Base-by-base conservation (phyloP, 371 early-diverging fungal genomes). In the Saksenaea oblongispora region DNA sequence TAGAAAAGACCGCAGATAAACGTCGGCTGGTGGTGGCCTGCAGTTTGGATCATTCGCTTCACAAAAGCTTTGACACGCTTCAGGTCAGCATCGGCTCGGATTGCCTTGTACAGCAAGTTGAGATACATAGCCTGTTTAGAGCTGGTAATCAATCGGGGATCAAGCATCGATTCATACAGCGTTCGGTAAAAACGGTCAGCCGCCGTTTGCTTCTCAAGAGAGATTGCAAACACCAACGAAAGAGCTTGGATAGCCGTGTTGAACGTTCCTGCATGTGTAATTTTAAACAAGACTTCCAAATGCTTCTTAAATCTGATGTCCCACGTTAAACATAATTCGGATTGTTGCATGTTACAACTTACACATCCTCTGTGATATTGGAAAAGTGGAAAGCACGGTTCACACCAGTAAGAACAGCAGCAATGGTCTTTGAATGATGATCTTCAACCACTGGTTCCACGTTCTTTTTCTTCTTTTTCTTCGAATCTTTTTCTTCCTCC, bases 351-450 rank as follows among this genome's bases (percentile, higher is more conserved):
- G 60, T 54, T 26, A 22, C 22, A 10, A 71, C 78, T 76, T 89
- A 90, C 74, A 84, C 83, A n/a, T 80, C 82, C 66, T 91, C 90
- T 2, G 89, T 87, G 17, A 96, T 78, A 67, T 92, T 84, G 35
- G 95, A 85, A 72, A 90, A 98, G 22, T 96, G 97, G 76, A 96
- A 93, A 10, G 96, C 95, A 53, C 98, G 94, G 69, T 97, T 96
- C 36, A 98, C 89, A 64, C 98, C 98, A 0, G 97, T 97, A 53
- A 98, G 78, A 27, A 97, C 81, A 4, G 93, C 96, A n/a, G 92
- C 91, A 74, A 97, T 85, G 82, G 95, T 90, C 71, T 93, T 93
- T 17, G 89, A 74, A 61, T 88, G 86, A 54, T 88, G 88, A 17
- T 90, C 85, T 35, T 88, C 91, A 37, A 83, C 76, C 31, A 84